phyloP scores from a whole-genome alignment of 2,329 filamentous ascomycete species.

The Whalleya microplaca region DNA sequence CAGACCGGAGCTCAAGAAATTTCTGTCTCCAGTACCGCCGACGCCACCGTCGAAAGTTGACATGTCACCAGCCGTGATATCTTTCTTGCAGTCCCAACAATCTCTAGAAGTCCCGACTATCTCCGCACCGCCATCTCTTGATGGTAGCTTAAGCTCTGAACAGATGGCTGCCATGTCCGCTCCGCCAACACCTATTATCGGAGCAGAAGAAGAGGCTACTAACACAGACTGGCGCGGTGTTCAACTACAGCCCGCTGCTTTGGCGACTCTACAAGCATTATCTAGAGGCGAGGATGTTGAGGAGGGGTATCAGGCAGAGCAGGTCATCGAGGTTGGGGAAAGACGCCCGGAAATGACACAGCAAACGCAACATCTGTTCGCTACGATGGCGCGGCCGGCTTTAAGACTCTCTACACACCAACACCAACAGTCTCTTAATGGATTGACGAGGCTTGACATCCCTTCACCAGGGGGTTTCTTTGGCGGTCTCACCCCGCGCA shows the following conservation, averaged over 20 bases:
- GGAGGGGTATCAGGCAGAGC: slow-evolving; percentile 64
- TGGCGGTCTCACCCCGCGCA: slow-evolving; percentile 75
- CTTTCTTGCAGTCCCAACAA: slow-evolving; percentile 68
- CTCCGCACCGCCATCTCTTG: slow-evolving; percentile 84
- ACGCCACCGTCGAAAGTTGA: slow-evolving; percentile 70
- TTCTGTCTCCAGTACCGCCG: slow-evolving; percentile 62
- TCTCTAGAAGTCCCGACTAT: slow-evolving; percentile 70
- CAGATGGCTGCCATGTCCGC: slow-evolving; percentile 83
- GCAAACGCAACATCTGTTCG: slow-evolving; percentile 54
- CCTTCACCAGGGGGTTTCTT: slow-evolving; percentile 94
- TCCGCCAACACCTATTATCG: slow-evolving; percentile 79
- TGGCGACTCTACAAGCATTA: slow-evolving; percentile 79
- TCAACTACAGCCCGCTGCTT: slow-evolving; percentile 75
- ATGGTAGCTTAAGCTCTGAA: slow-evolving; percentile 87
- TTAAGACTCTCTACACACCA: slow-evolving; percentile 48
- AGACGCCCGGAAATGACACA: slow-evolving; percentile 57
- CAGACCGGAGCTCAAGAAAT: slow-evolving; percentile 49
- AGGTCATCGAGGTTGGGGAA: slow-evolving; percentile 53
- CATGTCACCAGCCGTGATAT: slow-evolving; percentile 76
- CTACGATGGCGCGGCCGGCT: slow-evolving; percentile 41
- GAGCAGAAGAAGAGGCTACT: slow-evolving; percentile 54
- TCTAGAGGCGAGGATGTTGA: slow-evolving; percentile 59
- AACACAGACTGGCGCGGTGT: slow-evolving; percentile 73
- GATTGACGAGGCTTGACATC: slow-evolving; percentile 81
- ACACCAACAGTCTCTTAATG: slow-evolving; percentile 65